Percentiles rank a stretch among this genome's conserved stretches.
phyloP scores from a whole-genome alignment of 176 grass and related monocot genomes.

The Rhynchospora pubera region DNA sequence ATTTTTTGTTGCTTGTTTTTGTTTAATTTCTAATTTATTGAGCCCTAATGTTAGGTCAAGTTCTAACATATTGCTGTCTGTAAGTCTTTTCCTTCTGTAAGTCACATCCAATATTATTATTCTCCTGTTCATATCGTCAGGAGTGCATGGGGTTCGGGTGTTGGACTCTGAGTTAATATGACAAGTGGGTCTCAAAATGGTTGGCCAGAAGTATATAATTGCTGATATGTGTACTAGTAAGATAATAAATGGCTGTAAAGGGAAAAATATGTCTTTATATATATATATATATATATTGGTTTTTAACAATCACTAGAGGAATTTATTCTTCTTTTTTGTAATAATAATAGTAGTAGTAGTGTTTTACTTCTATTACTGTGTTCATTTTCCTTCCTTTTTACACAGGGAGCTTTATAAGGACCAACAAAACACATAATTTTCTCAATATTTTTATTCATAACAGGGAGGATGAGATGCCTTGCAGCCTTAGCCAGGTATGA shows the following conservation, averaged over 20 bases:
- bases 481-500: constrained; percentile 91
- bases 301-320: neutral
- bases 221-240: neutral
- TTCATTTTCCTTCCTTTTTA: neutral
- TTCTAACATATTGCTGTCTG: neutral
- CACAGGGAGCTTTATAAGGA: neutral
- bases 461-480: constrained; percentile 96
- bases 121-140: too few relatives aligned
- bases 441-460: constrained; percentile 16
- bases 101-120: neutral
- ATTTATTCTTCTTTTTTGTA: neutral
- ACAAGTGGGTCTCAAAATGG: neutral
- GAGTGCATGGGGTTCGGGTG: too few relatives aligned
- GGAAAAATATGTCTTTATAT: neutral
- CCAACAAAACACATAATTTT: neutral
- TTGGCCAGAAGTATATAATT: neutral
- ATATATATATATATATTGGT: neutral
- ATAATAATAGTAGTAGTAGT: neutral
- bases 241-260: neutral
- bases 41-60: neutral
- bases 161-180: too few relatives aligned
- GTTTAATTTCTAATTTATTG: neutral
- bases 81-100: neutral
- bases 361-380: neutral
- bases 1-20: neutral